Evolutionary conservation across 2,329 filamentous ascomycete genomes (phyloP).

Genomic region (Ascochyta rabiei): DNA sequence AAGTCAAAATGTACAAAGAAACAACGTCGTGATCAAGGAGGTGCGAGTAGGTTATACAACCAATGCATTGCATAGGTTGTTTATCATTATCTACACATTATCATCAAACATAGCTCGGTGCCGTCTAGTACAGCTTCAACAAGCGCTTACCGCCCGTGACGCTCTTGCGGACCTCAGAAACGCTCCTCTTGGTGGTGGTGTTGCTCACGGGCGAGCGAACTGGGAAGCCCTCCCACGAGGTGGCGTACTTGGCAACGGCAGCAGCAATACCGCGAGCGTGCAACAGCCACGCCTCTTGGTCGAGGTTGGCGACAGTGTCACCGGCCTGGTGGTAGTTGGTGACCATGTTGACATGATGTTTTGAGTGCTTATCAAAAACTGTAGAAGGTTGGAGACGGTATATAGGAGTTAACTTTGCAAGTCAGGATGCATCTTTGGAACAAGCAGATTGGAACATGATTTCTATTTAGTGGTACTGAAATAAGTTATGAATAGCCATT

Average conservation of each 20-base stretch:
- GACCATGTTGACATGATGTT: too few species aligned
- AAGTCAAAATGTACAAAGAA: not conserved
- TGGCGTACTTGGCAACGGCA: conserved; percentile 42
- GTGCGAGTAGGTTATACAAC: not conserved
- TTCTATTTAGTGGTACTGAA: too few species aligned
- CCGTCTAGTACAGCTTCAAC: conserved; percentile 10
- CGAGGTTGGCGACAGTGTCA: conserved; percentile 46
- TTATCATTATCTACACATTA: conserved; percentile 8
- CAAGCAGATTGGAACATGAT: too few species aligned
- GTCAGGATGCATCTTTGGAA: too few species aligned
- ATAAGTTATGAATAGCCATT: too few species aligned
- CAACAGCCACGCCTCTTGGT: conserved; percentile 39
- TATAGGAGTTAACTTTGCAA: too few species aligned
- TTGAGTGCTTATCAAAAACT: too few species aligned
- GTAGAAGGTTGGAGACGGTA: too few species aligned
- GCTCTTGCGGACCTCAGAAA: conserved; percentile 20
- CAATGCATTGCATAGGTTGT: not conserved
- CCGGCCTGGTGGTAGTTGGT: conserved; percentile 48
- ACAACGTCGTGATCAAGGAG: not conserved
- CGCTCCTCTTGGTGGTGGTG: conserved; percentile 22
- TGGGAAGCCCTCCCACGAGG: conserved; percentile 36
- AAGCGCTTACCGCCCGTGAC: conserved; percentile 10
- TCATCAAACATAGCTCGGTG: not conserved
- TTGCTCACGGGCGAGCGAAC: conserved; percentile 26
- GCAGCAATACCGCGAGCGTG: conserved; percentile 44